These are phyloP conservation scores for Blastosporella zonata DNA, from an alignment of 1,284 basidiomycete species.

Conservation along the genomic window DNA sequence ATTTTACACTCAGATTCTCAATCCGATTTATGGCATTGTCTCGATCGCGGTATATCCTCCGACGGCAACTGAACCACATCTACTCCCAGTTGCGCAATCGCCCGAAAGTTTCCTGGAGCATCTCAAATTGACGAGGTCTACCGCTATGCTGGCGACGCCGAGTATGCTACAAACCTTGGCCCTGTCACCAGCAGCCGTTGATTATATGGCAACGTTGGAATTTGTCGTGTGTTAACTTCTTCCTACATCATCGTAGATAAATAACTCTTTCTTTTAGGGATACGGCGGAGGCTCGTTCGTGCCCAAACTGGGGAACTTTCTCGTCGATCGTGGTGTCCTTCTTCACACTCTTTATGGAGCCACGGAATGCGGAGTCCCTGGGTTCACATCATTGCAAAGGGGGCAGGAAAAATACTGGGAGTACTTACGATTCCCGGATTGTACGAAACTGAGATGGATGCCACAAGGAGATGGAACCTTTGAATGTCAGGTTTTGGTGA, in stretches of 20 bases:
- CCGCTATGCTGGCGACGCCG: too few relatives aligned
- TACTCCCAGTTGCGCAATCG: conserved; percentile 15
- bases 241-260: neutral
- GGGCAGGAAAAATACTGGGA: conserved; percentile 14
- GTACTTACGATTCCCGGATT: conserved; percentile 1
- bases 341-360: conserved; percentile 14
- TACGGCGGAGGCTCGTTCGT: conserved; percentile 15
- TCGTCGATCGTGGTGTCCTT: conserved; percentile 10
- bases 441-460: conserved; percentile 28
- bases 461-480: conserved; percentile 37
- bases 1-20: conserved; percentile 11
- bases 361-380: conserved; percentile 17
- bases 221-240: conserved; percentile 8
- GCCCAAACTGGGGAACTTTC: conserved; percentile 12
- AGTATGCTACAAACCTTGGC: too few relatives aligned
- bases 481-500: conserved; percentile 35
- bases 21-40: conserved; percentile 12
- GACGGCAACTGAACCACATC: conserved; percentile 3
- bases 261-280: conserved; percentile 1
- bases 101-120: conserved; percentile 18
- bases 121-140: too few relatives aligned
- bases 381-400: neutral
- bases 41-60: conserved; percentile 16
- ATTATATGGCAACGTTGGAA: conserved; percentile 10
- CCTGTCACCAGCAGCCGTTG: neutral